Conservation (phyloP, 2,329 filamentous ascomycete species). For the Apiospora phragmitis region DNA sequence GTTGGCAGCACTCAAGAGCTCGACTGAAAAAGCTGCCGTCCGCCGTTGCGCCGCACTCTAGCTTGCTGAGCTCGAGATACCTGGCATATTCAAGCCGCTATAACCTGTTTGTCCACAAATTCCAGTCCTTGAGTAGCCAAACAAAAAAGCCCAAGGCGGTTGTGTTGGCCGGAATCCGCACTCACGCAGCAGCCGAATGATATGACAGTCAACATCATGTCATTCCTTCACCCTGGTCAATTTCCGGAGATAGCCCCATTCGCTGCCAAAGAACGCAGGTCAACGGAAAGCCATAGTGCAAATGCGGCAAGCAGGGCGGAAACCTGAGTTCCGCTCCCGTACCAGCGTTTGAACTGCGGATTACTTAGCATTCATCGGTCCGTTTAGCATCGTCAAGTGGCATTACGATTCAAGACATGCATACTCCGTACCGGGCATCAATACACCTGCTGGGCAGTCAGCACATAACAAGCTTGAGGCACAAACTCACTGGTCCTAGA, state of each 20-base stretch:
- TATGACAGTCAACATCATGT: not conserved
- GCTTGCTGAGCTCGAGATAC: not conserved
- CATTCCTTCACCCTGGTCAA: not conserved
- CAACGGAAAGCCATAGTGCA: not conserved
- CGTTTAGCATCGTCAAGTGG: not conserved
- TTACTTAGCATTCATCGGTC: not conserved
- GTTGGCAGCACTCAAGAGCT: not conserved
- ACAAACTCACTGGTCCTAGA: not conserved
- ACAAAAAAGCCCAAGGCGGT: not conserved
- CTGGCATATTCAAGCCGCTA: not conserved
- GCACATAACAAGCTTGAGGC: not conserved
- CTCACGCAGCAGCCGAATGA: not conserved
- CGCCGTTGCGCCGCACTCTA: not conserved
- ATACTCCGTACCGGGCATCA: not conserved
- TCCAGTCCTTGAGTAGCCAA: not conserved
- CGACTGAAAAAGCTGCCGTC: not conserved
- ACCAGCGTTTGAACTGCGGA: not conserved
- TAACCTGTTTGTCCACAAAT: not conserved
- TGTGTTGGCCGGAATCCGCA: not conserved
- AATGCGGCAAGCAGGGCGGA: not conserved
- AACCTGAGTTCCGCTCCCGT: not conserved
- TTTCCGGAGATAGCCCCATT: not conserved
- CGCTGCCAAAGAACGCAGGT: not conserved
- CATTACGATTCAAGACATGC: not conserved
- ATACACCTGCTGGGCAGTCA: not conserved